phyloP scores from a whole-genome alignment of 495 filamentous ascomycete species.

The Podospora anserina region DNA sequence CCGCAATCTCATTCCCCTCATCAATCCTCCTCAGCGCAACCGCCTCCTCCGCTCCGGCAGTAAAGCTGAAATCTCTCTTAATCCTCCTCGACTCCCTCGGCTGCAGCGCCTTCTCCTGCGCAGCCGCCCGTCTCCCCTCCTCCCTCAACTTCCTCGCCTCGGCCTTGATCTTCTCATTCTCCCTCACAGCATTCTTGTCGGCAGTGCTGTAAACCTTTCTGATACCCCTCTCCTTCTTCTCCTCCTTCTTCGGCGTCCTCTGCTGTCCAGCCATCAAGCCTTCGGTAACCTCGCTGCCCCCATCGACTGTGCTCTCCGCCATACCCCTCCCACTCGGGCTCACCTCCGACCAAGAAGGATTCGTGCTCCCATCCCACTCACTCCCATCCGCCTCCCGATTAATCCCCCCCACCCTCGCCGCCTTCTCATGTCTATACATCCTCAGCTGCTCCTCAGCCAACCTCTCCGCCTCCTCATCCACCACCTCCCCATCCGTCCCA shows the following conservation, averaged over 20 bases:
- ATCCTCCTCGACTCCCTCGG: slow-evolving; percentile 1
- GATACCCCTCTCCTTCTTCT: slow-evolving; percentile 41
- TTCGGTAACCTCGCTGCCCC: slow-evolving; percentile 55
- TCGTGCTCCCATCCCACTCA: slow-evolving; percentile 62
- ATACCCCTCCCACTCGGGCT: slow-evolving; percentile 19
- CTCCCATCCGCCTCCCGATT: slow-evolving; percentile 74
- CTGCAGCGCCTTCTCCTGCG: background rate
- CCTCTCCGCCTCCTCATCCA: slow-evolving; percentile 62
- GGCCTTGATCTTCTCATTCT: slow-evolving; percentile 46
- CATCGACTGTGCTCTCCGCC: slow-evolving; percentile 46
- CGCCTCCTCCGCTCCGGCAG: slow-evolving; percentile 39
- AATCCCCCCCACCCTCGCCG: slow-evolving; percentile 79
- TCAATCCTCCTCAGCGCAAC: slow-evolving; percentile 34
- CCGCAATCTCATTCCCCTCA: slow-evolving; percentile 21
- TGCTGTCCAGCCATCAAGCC: slow-evolving; percentile 50
- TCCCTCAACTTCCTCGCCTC: slow-evolving; percentile 47
- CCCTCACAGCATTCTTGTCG: slow-evolving; percentile 42
- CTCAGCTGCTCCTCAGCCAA: slow-evolving; percentile 59
- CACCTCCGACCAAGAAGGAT: slow-evolving; percentile 46
- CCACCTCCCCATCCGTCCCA: slow-evolving; percentile 40
- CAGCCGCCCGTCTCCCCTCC: slow-evolving; percentile 26
- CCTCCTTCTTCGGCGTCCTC: slow-evolving; percentile 44
- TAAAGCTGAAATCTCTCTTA: slow-evolving; percentile 50
- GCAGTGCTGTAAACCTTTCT: slow-evolving; percentile 54
- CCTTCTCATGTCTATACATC: slow-evolving; percentile 77